phyloP scores from a whole-genome alignment of 768 basidiomycete genomes.

The Boletus rubroflammeus region DNA sequence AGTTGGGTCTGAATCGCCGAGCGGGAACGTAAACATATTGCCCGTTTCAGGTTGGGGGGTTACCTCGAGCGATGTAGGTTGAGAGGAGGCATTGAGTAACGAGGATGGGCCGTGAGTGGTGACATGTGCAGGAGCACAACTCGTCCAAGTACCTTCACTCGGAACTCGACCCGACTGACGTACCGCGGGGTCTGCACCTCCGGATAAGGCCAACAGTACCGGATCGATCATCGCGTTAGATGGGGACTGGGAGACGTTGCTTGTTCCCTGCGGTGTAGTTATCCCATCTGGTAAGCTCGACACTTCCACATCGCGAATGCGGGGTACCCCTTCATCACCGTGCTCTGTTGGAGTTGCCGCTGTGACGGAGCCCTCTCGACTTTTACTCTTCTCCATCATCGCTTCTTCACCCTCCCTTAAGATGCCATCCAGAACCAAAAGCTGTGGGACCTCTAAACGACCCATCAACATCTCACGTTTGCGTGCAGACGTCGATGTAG shows the following conservation, averaged over 20 bases:
- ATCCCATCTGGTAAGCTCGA: background rate
- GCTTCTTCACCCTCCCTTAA: slow-evolving; percentile 31
- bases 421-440: slow-evolving; percentile 36
- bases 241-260: background rate
- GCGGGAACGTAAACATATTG: background rate
- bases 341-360: background rate
- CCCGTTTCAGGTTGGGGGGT: background rate
- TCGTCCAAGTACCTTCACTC: background rate
- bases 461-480: slow-evolving; percentile 28
- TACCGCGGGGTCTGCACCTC: background rate
- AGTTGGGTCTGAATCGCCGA: background rate
- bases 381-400: slow-evolving; percentile 1
- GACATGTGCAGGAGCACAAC: background rate
- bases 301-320: background rate
- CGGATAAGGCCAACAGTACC: slow-evolving; percentile 26
- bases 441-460: slow-evolving; percentile 27
- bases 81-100: background rate
- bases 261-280: background rate
- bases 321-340: slow-evolving; percentile 4
- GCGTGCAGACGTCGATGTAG: background rate
- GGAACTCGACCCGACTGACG: background rate
- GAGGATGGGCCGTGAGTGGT: background rate
- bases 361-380: slow-evolving; percentile 9
- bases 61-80: background rate
- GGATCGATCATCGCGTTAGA: slow-evolving; percentile 31